Evolutionary conservation across 2,329 filamentous ascomycete species (phyloP).

Genomic region (Chlorencoelia australis): DNA sequence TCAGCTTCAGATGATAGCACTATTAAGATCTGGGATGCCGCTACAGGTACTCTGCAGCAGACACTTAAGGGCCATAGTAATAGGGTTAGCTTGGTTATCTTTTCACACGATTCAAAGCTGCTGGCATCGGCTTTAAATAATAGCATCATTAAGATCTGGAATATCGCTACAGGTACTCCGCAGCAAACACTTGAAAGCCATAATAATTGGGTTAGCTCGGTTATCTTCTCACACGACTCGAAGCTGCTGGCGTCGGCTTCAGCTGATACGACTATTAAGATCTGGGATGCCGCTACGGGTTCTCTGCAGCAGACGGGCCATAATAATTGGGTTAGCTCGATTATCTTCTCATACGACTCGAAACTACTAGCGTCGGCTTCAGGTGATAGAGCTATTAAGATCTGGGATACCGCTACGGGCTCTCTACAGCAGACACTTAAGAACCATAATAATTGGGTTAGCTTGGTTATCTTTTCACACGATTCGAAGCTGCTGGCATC

Average conservation of each 20-base stretch:
- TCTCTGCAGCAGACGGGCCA: background rate
- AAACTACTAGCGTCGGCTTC: background rate
- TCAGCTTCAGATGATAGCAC: background rate
- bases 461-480: background rate
- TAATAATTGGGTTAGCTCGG: background rate
- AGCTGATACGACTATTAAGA: background rate
- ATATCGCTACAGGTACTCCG: background rate
- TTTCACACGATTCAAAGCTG: background rate
- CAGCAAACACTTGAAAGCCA: background rate
- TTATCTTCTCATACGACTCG: background rate
- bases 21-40: conserved; percentile 5
- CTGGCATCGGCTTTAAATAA: background rate
- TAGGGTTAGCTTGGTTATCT: background rate
- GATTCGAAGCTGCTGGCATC: background rate
- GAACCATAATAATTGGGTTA: background rate
- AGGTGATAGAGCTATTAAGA: background rate
- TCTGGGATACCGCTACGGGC: background rate
- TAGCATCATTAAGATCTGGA: background rate
- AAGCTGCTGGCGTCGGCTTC: background rate
- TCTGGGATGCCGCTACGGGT: background rate
- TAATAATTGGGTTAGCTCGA: background rate
- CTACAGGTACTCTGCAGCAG: conserved; percentile 6
- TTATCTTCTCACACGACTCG: background rate
- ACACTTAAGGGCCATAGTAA: conserved; percentile 9
- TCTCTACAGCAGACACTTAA: background rate